phyloP scores from a whole-genome alignment of 345 rosid genomes.

The Syzygium oleosum region DNA sequence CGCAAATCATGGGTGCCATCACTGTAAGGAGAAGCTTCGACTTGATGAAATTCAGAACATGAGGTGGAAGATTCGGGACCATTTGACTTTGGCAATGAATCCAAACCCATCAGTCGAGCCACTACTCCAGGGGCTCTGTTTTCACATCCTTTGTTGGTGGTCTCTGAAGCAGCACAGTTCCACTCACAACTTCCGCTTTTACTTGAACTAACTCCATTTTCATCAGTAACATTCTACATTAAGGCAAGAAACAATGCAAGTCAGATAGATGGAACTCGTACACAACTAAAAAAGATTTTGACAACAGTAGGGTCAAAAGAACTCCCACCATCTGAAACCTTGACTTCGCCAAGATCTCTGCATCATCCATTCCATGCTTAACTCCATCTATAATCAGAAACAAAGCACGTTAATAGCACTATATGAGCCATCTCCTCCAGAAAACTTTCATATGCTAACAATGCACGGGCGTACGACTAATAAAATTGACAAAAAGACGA shows the following conservation, averaged over 20 bases:
- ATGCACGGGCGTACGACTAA: neutral
- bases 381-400: constrained; percentile 21
- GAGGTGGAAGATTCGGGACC: constrained; percentile 25
- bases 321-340: constrained; percentile 26
- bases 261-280: neutral
- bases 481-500: neutral
- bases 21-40: constrained; percentile 18
- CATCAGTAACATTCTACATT: constrained; percentile 40
- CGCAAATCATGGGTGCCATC: constrained; percentile 10
- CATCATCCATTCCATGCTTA: constrained; percentile 35
- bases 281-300: neutral
- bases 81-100: constrained; percentile 61
- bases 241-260: neutral
- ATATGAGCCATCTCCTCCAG: neutral
- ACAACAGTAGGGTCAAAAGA: neutral
- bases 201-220: constrained; percentile 26
- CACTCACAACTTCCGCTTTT: constrained; percentile 39
- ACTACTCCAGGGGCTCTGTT: constrained; percentile 77
- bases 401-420: neutral
- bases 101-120: constrained; percentile 93
- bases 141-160: constrained; percentile 59
- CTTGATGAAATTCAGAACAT: constrained; percentile 16
- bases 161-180: constrained; percentile 49
- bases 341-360: constrained; percentile 13
- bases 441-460: neutral